Evolutionary conservation across 140 eudicot species (phyloP).

Genomic region (Anethum foeniculum): DNA sequence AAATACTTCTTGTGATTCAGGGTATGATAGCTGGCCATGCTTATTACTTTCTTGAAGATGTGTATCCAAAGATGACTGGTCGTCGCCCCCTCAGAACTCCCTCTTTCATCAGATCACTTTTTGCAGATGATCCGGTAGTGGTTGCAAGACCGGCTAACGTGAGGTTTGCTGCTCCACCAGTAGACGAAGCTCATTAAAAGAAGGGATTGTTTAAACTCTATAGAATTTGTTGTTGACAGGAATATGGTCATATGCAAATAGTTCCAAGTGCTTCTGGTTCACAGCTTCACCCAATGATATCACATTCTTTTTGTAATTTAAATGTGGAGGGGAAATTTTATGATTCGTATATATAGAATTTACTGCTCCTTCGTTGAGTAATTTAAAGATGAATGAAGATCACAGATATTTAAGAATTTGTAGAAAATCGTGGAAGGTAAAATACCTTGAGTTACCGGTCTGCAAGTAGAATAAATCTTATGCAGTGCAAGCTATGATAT

Average conservation of each 20-base stretch:
- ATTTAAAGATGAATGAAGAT: too few species aligned
- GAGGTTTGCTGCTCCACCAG: slow-evolving; percentile 85
- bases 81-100: slow-evolving; percentile 93
- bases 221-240: background rate
- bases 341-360: background rate
- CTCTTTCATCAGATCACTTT: slow-evolving; percentile 49
- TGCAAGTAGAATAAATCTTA: too few species aligned
- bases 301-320: background rate
- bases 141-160: slow-evolving; percentile 78
- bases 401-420: too few species aligned
- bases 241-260: slow-evolving; percentile 6
- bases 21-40: slow-evolving; percentile 99
- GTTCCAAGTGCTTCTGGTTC: background rate
- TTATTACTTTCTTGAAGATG: slow-evolving; percentile 89
- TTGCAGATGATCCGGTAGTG: slow-evolving; percentile 85
- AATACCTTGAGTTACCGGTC: too few species aligned
- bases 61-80: slow-evolving; percentile 91
- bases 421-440: too few species aligned
- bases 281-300: background rate
- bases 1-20: slow-evolving; percentile 25
- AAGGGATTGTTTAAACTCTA: background rate
- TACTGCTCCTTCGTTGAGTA: background rate
- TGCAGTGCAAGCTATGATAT: too few species aligned
- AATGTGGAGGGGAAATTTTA: background rate
- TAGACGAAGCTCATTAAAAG: slow-evolving; percentile 42